phyloP scores from a whole-genome alignment of 2,329 filamentous ascomycete species.

The Nannizzia gypsea region DNA sequence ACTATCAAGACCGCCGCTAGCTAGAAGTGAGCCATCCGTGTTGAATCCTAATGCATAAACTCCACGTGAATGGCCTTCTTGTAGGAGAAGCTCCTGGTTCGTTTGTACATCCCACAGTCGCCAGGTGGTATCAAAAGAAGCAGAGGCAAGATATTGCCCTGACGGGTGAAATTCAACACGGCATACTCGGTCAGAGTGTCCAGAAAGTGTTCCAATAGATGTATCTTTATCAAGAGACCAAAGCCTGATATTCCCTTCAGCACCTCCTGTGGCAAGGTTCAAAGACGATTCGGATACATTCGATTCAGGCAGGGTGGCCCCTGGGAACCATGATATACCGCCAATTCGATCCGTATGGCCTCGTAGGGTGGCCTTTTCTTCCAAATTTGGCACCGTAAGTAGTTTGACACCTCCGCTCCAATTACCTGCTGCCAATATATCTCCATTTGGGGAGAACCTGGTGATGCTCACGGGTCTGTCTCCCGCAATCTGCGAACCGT shows the following conservation, averaged over 20 bases:
- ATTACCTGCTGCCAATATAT: constrained; percentile 77
- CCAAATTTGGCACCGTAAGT: constrained; percentile 69
- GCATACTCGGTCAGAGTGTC: constrained; percentile 78
- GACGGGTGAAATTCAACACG: constrained; percentile 91
- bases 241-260: constrained; percentile 74
- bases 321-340: constrained; percentile 81
- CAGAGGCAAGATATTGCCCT: constrained; percentile 77
- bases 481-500: constrained; percentile 83
- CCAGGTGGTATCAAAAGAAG: constrained; percentile 95
- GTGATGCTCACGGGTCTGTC: constrained; percentile 87
- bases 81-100: constrained; percentile 68
- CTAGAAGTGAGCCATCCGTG: constrained; percentile 75
- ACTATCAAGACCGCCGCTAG: constrained; percentile 85
- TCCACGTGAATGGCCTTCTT: constrained; percentile 89
- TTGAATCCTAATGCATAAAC: constrained; percentile 89
- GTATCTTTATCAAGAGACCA: constrained; percentile 85
- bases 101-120: constrained; percentile 88
- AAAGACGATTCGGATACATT: constrained; percentile 60
- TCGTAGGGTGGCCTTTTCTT: constrained; percentile 61
- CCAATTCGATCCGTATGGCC: constrained; percentile 85
- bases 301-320: constrained; percentile 59
- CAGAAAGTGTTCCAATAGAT: constrained; percentile 67
- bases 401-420: constrained; percentile 86
- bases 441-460: constrained; percentile 73
- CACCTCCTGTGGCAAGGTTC: constrained; percentile 82